Evolutionary conservation across 1,139 yeast species (phyloP).

Genomic region (Hyphopichia khmerensis): DNA sequence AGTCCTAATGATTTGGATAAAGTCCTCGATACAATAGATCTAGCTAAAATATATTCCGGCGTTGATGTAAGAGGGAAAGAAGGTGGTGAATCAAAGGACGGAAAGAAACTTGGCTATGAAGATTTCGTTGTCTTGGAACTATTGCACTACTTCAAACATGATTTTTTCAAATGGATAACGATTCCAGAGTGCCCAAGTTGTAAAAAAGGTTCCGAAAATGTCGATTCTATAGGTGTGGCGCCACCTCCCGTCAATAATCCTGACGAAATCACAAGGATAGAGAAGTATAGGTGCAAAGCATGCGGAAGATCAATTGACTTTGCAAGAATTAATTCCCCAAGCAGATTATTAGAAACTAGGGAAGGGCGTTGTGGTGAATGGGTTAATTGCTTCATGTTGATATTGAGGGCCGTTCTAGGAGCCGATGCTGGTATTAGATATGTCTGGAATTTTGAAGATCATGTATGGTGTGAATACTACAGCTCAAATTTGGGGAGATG

Average conservation of each 20-base stretch:
- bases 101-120: conserved; percentile 43
- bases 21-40: conserved; percentile 37
- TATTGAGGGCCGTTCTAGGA: conserved; percentile 59
- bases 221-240: conserved; percentile 12
- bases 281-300: conserved; percentile 56
- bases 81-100: conserved; percentile 3
- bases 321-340: conserved; percentile 74
- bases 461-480: conserved; percentile 93
- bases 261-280: conserved; percentile 41
- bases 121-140: conserved; percentile 71
- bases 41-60: conserved; percentile 34
- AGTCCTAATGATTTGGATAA: conserved; percentile 13
- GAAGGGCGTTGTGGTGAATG: conserved; percentile 94
- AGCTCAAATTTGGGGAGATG: conserved; percentile 61
- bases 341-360: conserved; percentile 57
- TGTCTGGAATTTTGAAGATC: conserved; percentile 89
- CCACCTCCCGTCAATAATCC: conserved; percentile 25
- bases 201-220: conserved; percentile 16
- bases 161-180: conserved; percentile 83
- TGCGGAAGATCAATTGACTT: conserved; percentile 56
- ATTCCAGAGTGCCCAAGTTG: conserved; percentile 64
- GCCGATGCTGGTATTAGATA: conserved; percentile 61
- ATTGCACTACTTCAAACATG: conserved; percentile 73
- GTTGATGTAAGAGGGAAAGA: conserved; percentile 29
- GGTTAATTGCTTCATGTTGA: conserved; percentile 79